Percentiles rank a stretch among this genome's conserved stretches.
phyloP scores from a whole-genome alignment of 192 early-diverging fungal species.

The Podila clonocystis region DNA sequence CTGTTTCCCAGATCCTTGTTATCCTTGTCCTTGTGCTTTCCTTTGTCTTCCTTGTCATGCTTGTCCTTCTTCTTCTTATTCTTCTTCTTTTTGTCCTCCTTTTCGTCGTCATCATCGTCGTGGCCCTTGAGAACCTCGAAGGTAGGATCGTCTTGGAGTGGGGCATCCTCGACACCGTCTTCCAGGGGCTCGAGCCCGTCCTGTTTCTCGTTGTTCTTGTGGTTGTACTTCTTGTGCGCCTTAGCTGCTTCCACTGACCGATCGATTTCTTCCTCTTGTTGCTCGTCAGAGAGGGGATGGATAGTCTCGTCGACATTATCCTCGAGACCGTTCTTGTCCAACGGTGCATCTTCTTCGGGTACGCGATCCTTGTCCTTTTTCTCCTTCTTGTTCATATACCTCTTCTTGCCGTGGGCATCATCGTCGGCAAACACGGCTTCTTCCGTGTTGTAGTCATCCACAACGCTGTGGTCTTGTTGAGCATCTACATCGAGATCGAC shows the following conservation, averaged over 20 bases:
- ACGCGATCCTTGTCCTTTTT: neutral
- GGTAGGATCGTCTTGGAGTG: neutral
- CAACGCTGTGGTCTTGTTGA: neutral
- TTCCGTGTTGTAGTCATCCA: neutral
- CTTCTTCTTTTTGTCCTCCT: neutral
- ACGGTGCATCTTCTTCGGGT: neutral
- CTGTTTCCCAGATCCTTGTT: neutral
- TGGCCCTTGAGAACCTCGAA: neutral
- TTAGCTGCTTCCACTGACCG: no score
- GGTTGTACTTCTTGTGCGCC: neutral
- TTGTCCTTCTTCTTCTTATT: neutral
- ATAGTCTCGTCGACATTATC: no score
- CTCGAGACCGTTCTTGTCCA: neutral
- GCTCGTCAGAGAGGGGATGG: no score
- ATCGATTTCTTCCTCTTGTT: neutral
- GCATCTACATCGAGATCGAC: neutral
- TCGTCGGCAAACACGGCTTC: neutral
- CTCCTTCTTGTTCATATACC: neutral
- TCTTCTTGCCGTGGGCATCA: neutral
- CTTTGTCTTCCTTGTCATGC: slow-evolving; percentile 6
- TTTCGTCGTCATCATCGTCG: neutral
- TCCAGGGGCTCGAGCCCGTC: no score
- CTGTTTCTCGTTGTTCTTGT: neutral
- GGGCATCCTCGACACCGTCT: no score
- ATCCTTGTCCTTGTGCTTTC: neutral